A percentile compares a stretch with the other conserved stretches of the same genome.
phyloP scores from a whole-genome alignment of 768 basidiomycete species.

The Podaxis sp. region DNA sequence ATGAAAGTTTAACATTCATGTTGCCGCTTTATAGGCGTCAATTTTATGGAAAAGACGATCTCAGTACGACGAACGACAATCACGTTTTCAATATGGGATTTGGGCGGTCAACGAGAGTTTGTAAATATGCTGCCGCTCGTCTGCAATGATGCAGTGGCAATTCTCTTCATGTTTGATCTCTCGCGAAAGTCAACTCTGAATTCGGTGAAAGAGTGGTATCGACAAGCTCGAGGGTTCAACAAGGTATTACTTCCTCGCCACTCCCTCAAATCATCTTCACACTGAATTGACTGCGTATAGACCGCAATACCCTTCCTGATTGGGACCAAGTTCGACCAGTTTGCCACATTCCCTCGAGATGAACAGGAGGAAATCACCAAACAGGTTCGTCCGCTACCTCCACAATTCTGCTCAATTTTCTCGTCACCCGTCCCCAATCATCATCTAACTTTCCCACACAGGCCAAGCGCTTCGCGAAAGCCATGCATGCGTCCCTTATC shows the following conservation, averaged over 20 bases:
- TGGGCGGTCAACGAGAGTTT: slow-evolving; percentile 97
- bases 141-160: slow-evolving; percentile 99
- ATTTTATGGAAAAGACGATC: slow-evolving; percentile 99
- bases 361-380: slow-evolving; percentile 99
- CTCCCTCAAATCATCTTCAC: background rate
- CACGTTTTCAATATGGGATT: slow-evolving; percentile 99
- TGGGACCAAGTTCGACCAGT: slow-evolving; percentile 98
- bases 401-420: slow-evolving; percentile 7
- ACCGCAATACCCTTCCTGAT: slow-evolving; percentile 98
- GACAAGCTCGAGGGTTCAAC: slow-evolving; percentile 98
- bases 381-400: slow-evolving; percentile 55
- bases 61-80: slow-evolving; percentile 97
- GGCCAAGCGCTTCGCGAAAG: slow-evolving; percentile 97
- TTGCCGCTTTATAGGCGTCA: slow-evolving; percentile 63
- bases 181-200: slow-evolving; percentile 97
- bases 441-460: slow-evolving; percentile 29
- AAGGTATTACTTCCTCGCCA: slow-evolving; percentile 60
- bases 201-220: slow-evolving; percentile 99
- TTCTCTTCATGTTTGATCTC: slow-evolving; percentile 99
- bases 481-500: slow-evolving; percentile 99
- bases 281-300: slow-evolving; percentile 39
- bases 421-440: background rate
- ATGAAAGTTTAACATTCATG: background rate
- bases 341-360: slow-evolving; percentile 92
- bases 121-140: slow-evolving; percentile 99